Conservation (phyloP, 2,329 filamentous ascomycete species). For the Fusarium sp. region DNA sequence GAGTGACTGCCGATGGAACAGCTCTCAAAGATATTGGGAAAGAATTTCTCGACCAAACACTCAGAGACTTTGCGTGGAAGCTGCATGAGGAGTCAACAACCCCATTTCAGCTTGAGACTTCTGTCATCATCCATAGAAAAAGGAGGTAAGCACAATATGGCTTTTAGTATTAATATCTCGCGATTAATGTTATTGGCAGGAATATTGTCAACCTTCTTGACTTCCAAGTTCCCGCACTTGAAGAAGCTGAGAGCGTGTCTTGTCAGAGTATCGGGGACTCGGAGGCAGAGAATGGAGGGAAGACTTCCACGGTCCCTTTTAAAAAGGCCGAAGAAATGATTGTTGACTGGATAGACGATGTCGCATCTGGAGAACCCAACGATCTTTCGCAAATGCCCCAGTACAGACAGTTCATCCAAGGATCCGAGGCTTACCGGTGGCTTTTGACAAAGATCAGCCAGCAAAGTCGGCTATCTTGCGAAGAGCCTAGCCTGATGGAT, state of each 20-base stretch:
- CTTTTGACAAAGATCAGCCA: neutral
- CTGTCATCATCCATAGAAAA: neutral
- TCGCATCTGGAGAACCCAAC: neutral
- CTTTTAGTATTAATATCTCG: fast-evolving
- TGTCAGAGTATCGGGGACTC: neutral
- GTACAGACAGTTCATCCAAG: neutral
- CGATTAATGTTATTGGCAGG: neutral
- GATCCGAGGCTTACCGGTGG: neutral
- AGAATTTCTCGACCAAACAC: fast-evolving
- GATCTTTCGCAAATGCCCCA: neutral
- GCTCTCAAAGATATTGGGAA: neutral
- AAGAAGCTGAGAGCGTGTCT: neutral
- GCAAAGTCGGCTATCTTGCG: neutral
- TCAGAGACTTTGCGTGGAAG: conserved; percentile 1
- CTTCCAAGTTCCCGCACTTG: neutral
- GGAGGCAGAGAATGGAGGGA: fast-evolving
- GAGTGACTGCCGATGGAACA: fast-evolving
- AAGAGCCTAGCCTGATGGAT: neutral
- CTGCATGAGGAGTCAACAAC: neutral
- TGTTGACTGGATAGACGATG: neutral
- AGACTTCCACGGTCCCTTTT: neutral
- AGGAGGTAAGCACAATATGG: neutral
- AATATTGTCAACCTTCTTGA: neutral
- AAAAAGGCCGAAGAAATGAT: neutral
- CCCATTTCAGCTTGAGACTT: neutral